Evolutionary conservation across 1,284 basidiomycete genomes (phyloP).

Genomic region (Moesziomyces aphidis): DNA sequence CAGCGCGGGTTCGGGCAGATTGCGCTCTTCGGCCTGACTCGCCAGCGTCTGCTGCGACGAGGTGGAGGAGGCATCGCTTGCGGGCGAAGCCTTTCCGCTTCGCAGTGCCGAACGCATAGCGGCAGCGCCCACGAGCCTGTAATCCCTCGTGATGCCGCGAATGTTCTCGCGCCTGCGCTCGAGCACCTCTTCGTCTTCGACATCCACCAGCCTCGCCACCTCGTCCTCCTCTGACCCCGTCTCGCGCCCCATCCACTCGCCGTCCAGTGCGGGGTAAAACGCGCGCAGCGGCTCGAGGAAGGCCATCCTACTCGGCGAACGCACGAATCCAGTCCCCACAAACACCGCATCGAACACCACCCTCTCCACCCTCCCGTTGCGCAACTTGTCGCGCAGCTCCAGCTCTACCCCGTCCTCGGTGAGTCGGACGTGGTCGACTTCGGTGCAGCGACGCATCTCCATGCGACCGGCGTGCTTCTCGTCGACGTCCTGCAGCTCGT

Average conservation of each 20-base stretch:
- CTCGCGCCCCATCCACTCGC: slow-evolving; percentile 34
- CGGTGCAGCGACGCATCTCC: slow-evolving; percentile 45
- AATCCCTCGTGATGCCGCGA: slow-evolving; percentile 65
- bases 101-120: slow-evolving; percentile 13
- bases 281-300: slow-evolving; percentile 53
- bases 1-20: slow-evolving; percentile 37
- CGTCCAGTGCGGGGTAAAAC: slow-evolving; percentile 56
- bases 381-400: slow-evolving; percentile 35
- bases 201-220: slow-evolving; percentile 28
- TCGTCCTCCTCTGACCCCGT: slow-evolving; percentile 50
- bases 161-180: slow-evolving; percentile 40
- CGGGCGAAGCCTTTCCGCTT: slow-evolving; percentile 35
- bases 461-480: slow-evolving; percentile 42
- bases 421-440: slow-evolving; percentile 31
- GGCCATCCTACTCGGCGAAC: slow-evolving; percentile 42
- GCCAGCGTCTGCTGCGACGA: slow-evolving; percentile 43
- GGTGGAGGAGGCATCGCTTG: slow-evolving; percentile 40
- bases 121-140: slow-evolving; percentile 54
- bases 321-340: slow-evolving; percentile 63
- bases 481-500: slow-evolving; percentile 55
- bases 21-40: slow-evolving; percentile 6
- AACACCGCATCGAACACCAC: slow-evolving; percentile 61
- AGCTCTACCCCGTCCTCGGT: slow-evolving; percentile 33
- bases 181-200: slow-evolving; percentile 52
- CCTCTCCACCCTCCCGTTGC: slow-evolving; percentile 31